These are phyloP conservation scores for Stemphylium vesicarium DNA, from an alignment of 2,329 filamentous ascomycete genomes.

Conservation along the genomic window DNA sequence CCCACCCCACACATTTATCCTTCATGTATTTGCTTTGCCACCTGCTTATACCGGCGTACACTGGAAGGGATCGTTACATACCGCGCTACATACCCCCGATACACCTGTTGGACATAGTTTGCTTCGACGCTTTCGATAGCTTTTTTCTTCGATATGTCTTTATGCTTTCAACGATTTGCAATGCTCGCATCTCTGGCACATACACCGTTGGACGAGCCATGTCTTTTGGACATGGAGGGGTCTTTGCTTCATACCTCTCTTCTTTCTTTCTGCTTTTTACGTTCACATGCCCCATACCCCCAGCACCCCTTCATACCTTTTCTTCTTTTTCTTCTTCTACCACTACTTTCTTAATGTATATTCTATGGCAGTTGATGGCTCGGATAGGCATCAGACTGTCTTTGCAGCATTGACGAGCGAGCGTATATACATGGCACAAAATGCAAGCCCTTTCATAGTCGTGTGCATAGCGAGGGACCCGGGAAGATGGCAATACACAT, in stretches of 20 bases:
- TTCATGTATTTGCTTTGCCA: constrained; percentile 28
- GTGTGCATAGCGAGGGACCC: background rate
- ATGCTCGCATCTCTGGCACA: constrained; percentile 23
- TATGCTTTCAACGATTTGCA: constrained; percentile 33
- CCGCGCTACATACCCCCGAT: constrained; percentile 34
- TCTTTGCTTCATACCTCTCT: constrained; percentile 6
- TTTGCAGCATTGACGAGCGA: constrained; percentile 1
- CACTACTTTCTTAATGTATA: constrained; percentile 19
- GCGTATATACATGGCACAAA: constrained; percentile 1
- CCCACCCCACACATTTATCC: constrained; percentile 16
- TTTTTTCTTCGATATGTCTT: constrained; percentile 28
- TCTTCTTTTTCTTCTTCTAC: background rate
- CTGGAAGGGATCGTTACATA: constrained; percentile 35
- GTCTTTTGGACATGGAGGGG: constrained; percentile 10
- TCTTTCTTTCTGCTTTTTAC: constrained; percentile 8
- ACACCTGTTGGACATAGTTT: constrained; percentile 13
- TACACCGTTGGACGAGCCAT: constrained; percentile 13
- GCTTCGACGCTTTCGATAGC: constrained; percentile 6
- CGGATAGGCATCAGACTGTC: background rate
- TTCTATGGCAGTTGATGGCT: constrained; percentile 10
- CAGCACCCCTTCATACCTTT: background rate
- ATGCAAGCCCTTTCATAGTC: constrained; percentile 1
- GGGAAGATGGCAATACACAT: too few species aligned
- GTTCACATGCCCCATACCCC: constrained; percentile 20
- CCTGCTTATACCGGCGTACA: constrained; percentile 29